phyloP scores from a whole-genome alignment of 2,329 filamentous ascomycete species.

The Knufia petricola region DNA sequence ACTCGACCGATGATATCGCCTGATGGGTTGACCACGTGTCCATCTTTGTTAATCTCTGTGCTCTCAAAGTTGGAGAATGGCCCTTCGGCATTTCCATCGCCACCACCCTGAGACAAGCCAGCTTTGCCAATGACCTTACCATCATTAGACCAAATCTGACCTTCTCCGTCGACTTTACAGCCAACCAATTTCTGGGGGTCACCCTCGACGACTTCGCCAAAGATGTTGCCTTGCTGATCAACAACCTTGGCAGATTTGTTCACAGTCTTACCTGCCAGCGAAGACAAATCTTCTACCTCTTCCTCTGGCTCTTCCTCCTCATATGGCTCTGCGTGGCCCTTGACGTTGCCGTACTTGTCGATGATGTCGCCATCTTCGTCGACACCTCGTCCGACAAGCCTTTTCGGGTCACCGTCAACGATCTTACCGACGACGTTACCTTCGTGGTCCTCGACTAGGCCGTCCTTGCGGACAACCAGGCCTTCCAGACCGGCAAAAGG shows the following conservation, averaged over 20 bases:
- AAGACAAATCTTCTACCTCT: conserved; percentile 44
- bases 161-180: conserved; percentile 53
- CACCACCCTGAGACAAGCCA: conserved; percentile 46
- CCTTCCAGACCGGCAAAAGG: conserved; percentile 50
- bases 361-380: conserved; percentile 76
- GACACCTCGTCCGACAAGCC: conserved; percentile 61
- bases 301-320: conserved; percentile 40
- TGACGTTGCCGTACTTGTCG: conserved; percentile 61
- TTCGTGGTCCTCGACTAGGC: conserved; percentile 62
- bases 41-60: conserved; percentile 48
- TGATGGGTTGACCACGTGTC: conserved; percentile 43
- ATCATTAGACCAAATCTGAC: conserved; percentile 55
- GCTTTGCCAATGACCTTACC: conserved; percentile 52
- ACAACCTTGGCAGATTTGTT: conserved; percentile 57
- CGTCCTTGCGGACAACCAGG: conserved; percentile 48
- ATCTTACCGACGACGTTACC: conserved; percentile 66
- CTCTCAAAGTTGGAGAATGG: conserved; percentile 52
- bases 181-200: conserved; percentile 48
- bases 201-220: conserved; percentile 49
- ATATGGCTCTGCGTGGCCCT: conserved; percentile 50
- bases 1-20: conserved; percentile 50
- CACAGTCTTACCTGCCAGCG: conserved; percentile 52
- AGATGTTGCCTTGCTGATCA: conserved; percentile 48
- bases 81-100: conserved; percentile 30
- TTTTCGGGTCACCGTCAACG: conserved; percentile 60